A percentile compares a stretch with the other conserved stretches of the same genome.
These are phyloP conservation scores for Grosmannia serpens DNA, from an alignment of 2,329 filamentous ascomycete genomes.

Conservation along the genomic window DNA sequence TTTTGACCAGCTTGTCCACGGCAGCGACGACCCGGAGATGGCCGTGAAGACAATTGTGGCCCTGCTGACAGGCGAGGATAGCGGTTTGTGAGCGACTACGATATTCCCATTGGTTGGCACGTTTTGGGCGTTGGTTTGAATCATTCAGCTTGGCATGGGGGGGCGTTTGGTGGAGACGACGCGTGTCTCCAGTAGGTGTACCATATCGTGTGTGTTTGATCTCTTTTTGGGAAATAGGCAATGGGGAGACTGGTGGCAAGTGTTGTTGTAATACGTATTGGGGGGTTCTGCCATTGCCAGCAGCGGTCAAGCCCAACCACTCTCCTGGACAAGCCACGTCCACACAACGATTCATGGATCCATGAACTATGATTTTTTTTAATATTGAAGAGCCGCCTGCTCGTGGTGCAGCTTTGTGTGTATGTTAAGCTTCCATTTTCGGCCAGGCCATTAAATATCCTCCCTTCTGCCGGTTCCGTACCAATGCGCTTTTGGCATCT, in stretches of 20 bases:
- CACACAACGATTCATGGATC: neutral
- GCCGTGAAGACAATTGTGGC: constrained; percentile 50
- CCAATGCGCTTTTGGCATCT: no score
- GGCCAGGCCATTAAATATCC: no score
- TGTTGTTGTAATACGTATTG: neutral
- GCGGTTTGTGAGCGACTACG: neutral
- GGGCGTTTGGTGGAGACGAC: neutral
- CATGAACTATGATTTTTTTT: neutral
- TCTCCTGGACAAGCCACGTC: neutral
- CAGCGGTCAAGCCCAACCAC: neutral
- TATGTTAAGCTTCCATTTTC: no score
- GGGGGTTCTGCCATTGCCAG: no score
- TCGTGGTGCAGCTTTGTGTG: no score
- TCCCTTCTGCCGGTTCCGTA: neutral
- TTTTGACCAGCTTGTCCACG: constrained; percentile 47
- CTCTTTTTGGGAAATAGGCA: neutral
- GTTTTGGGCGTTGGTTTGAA: neutral
- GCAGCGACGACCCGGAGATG: constrained; percentile 39
- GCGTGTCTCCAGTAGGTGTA: neutral
- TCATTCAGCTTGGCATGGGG: neutral
- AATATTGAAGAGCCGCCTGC: no score
- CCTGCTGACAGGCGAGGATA: constrained; percentile 38
- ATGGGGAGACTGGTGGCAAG: neutral
- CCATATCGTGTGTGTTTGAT: neutral
- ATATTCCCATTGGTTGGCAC: neutral